A percentile compares a stretch with the other conserved stretches of the same genome.
Evolutionary conservation across 2,329 filamentous ascomycete genomes (phyloP).

Genomic region (Trichoderma citrinoviride): DNA sequence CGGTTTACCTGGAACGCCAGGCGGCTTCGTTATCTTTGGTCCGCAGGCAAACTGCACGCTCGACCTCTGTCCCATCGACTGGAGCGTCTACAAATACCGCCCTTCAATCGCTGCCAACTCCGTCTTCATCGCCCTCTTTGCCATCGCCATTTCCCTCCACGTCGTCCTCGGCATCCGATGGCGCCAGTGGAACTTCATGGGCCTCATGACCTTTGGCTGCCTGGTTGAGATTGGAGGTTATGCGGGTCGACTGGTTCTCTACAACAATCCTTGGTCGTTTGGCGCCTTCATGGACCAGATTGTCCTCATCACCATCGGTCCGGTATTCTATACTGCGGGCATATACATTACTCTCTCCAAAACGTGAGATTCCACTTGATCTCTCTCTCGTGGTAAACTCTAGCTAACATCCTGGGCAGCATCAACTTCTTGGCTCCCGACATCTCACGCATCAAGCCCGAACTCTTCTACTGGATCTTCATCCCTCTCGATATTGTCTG

Average conservation of each 20-base stretch:
- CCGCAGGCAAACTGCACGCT: constrained; percentile 46
- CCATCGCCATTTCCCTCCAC: constrained; percentile 44
- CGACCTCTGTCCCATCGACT: constrained; percentile 43
- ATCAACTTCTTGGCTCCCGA: constrained; percentile 40
- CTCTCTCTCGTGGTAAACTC: background rate
- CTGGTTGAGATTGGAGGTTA: constrained; percentile 60
- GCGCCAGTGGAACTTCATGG: constrained; percentile 44
- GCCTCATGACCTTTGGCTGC: constrained; percentile 53
- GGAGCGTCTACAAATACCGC: constrained; percentile 42
- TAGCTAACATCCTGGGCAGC: constrained; percentile 26
- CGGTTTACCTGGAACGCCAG: background rate
- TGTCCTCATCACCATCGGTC: constrained; percentile 50
- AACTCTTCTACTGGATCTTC: constrained; percentile 45
- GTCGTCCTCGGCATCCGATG: constrained; percentile 39
- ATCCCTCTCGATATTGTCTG: constrained; percentile 55
- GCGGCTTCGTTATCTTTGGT: constrained; percentile 37
- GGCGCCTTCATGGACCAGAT: constrained; percentile 63
- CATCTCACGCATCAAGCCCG: constrained; percentile 42
- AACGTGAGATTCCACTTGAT: constrained; percentile 29
- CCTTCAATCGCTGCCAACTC: constrained; percentile 46
- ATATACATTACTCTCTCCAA: constrained; percentile 57
- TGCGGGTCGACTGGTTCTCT: constrained; percentile 53
- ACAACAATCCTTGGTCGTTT: constrained; percentile 56
- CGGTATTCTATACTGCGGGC: constrained; percentile 39
- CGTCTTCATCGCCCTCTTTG: constrained; percentile 41